Base-by-base conservation (phyloP, 1,284 basidiomycete genomes). In the Crucibulum parvulum region DNA sequence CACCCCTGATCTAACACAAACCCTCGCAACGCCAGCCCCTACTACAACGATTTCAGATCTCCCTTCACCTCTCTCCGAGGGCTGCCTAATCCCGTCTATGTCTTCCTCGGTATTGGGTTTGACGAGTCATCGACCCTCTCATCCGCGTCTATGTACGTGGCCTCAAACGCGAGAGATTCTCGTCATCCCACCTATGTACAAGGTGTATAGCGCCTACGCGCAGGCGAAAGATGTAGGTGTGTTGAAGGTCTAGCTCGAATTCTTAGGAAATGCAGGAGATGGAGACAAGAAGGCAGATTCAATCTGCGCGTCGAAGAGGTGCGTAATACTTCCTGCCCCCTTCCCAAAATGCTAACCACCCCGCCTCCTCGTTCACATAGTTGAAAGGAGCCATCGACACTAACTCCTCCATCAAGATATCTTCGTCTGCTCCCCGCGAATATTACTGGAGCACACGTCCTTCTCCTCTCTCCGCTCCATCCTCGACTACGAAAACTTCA, bases 101-200 rank as follows among this genome's bases (percentile, higher is more conserved):
- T 98, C 45, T 98, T 99, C 74, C 85, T 99, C 8, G 98, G 98
- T 13, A 97, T 99, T 0, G 98, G 98, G 1, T 95, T 93, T 0
- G 98, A 99, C 77, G 98, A 99, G 92, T 97, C 51, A 96, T 99
- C 65, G 98, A 99, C 75, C 80, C 99, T 58, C 83, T 99, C 55
- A 96, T 97, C 80, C 87, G 98, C 9, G 89, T 98, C 45, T 91
- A 93, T 66, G 96, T 96, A 68, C 24, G 24, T 24, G 81, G 81
- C 1, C 98, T 98, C 0, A 92, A 85, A 2, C 76, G 83, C 62
- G 94, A 99, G 72, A 92, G 89, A 90, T 96, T 37, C 74, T 97
- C 67, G 92, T 88, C 45, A 94, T 91, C 6, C 98, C 98, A 2
- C 98, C 98, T 3, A 99, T 97, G 7, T 99, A 99, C 73, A 97